phyloP scores from a whole-genome alignment of 2,329 filamentous ascomycete species.

The Pyrenochaeta sp. region DNA sequence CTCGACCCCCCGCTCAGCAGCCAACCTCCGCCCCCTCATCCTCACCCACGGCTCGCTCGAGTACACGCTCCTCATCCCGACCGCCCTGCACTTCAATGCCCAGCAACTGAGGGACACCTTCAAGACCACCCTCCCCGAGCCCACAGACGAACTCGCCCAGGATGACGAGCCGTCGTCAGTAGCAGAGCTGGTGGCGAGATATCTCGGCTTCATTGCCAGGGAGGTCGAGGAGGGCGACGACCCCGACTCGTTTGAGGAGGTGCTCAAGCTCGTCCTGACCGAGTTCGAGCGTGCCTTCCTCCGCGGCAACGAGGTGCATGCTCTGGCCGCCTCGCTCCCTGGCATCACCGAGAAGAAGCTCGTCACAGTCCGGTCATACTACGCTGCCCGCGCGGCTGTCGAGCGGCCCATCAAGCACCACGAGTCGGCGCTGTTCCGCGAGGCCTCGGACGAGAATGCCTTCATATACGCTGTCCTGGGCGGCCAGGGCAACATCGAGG shows the following conservation, averaged over 20 bases:
- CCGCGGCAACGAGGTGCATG: constrained; percentile 94
- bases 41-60: constrained; percentile 94
- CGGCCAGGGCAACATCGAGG: constrained; percentile 98
- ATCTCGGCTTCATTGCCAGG: constrained; percentile 86
- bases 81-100: constrained; percentile 94
- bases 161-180: constrained; percentile 99
- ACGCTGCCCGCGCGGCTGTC: constrained; percentile 82
- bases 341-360: constrained; percentile 95
- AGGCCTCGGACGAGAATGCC: constrained; percentile 82
- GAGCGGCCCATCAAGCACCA: constrained; percentile 90
- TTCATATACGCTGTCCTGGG: constrained; percentile 94
- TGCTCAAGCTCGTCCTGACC: constrained; percentile 89
- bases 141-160: constrained; percentile 95
- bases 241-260: constrained; percentile 88
- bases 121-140: constrained; percentile 80
- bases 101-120: constrained; percentile 94
- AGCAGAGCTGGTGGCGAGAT: constrained; percentile 89
- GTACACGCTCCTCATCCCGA: constrained; percentile 94
- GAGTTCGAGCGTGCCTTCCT: constrained; percentile 97
- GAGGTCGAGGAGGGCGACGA: constrained; percentile 95
- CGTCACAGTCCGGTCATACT: constrained; percentile 89
- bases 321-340: constrained; percentile 82
- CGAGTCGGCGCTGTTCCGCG: constrained; percentile 90
- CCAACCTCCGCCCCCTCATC: constrained; percentile 89
- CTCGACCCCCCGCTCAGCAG: constrained; percentile 92